A percentile compares a stretch with the other conserved stretches of the same genome.
These are phyloP conservation scores for Chaetomium sp. DNA, from an alignment of 2,329 filamentous ascomycete species.

Conservation along the genomic window DNA sequence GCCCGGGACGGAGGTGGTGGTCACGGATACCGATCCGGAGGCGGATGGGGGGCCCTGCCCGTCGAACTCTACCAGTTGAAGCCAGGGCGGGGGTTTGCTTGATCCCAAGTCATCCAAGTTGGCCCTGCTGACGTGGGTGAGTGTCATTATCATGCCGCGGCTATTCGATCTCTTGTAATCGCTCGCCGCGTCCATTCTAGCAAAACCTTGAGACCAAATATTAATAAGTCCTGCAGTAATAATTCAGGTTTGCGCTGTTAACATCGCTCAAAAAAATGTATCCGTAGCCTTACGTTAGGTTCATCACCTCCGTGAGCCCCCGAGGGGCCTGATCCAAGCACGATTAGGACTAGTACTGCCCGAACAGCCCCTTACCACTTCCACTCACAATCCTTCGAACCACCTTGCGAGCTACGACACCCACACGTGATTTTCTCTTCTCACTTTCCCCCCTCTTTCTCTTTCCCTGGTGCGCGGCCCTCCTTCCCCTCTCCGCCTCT, in stretches of 20 bases:
- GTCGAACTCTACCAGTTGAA: not conserved
- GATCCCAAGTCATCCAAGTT: not conserved
- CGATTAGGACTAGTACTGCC: not conserved
- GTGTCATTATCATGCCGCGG: not conserved
- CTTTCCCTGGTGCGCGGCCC: not conserved
- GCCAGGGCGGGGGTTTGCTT: not conserved
- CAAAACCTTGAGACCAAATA: not conserved
- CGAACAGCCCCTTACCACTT: not conserved
- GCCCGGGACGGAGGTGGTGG: conserved; percentile 6
- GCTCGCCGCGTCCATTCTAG: not conserved
- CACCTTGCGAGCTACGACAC: not conserved
- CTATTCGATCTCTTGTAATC: not conserved
- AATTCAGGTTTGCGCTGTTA: not conserved
- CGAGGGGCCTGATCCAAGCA: not conserved
- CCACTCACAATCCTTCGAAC: not conserved
- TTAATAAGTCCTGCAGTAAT: not conserved
- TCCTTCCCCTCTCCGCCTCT: not conserved
- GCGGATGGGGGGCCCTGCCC: conserved; percentile 8
- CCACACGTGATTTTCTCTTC: not conserved
- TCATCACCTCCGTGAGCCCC: not conserved
- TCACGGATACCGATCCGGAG: conserved; percentile 9
- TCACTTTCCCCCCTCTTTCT: not conserved
- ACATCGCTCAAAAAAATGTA: not conserved
- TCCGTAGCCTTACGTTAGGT: not conserved
- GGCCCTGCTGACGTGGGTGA: not conserved